A percentile compares a stretch with the other conserved stretches of the same genome.
phyloP scores from a whole-genome alignment of 805 yeast genomes.

The Sungouiozyma intestinalis region DNA sequence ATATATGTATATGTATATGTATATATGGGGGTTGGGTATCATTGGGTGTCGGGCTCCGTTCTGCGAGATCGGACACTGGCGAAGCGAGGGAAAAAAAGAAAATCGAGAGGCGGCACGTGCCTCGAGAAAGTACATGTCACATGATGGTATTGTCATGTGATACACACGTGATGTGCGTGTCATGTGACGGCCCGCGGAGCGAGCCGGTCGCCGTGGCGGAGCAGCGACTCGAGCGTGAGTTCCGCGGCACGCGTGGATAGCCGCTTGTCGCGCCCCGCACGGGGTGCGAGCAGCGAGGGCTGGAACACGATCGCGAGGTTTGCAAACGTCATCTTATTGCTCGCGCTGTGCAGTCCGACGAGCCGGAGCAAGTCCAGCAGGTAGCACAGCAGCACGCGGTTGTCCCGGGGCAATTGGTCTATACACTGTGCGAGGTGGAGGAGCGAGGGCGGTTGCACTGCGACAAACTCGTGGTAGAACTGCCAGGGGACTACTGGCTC shows the following conservation, averaged over 20 bases:
- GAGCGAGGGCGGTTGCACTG: conserved; percentile 35
- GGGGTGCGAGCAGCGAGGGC: conserved; percentile 80
- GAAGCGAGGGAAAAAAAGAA: too few species aligned
- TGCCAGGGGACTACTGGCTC: conserved; percentile 82
- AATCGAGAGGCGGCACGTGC: too few species aligned
- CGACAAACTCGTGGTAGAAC: conserved; percentile 67
- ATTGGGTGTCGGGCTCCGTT: background rate
- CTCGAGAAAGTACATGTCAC: too few species aligned
- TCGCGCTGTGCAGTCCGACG: conserved; percentile 62
- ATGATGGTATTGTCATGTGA: too few species aligned
- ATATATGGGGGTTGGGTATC: too few species aligned
- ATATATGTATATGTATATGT: too few species aligned
- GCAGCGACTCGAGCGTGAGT: conserved; percentile 54
- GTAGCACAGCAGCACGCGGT: conserved; percentile 64
- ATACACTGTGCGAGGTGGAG: background rate
- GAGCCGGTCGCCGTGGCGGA: background rate
- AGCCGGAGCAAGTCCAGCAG: conserved; percentile 74
- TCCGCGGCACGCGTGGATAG: conserved; percentile 75
- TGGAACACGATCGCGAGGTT: conserved; percentile 93
- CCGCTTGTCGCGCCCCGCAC: conserved; percentile 81
- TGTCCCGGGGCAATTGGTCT: background rate
- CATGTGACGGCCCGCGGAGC: background rate
- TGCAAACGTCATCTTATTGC: conserved; percentile 80
- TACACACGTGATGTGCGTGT: too few species aligned
- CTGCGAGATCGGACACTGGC: background rate